Conservation (phyloP, 1,284 basidiomycete genomes). For the Bondarzewia mesenterica region DNA sequence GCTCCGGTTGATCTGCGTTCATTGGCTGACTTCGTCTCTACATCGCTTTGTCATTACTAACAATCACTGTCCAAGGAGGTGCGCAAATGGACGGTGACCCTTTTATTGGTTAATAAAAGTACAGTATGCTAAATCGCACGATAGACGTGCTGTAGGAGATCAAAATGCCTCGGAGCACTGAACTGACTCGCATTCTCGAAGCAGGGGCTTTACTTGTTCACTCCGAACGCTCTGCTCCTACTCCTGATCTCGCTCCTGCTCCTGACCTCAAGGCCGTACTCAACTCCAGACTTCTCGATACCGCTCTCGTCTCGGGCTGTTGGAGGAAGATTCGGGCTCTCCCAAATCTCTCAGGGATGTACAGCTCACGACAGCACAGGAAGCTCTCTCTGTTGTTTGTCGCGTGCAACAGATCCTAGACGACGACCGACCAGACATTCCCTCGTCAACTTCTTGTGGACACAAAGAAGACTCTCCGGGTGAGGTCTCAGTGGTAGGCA, state of each 20-base stretch:
- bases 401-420: slow-evolving; percentile 41
- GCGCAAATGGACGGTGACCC: no score
- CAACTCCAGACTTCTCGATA: slow-evolving; percentile 32
- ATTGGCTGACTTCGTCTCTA: no score
- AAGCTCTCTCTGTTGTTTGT: slow-evolving; percentile 45
- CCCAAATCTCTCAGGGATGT: slow-evolving; percentile 30
- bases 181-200: not conserved
- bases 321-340: slow-evolving; percentile 8
- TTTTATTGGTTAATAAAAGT: no score
- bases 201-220: not conserved
- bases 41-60: no score
- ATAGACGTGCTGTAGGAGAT: no score
- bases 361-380: slow-evolving; percentile 46
- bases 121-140: no score
- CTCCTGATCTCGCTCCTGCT: slow-evolving; percentile 6
- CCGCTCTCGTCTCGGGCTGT: slow-evolving; percentile 23
- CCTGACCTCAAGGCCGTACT: slow-evolving; percentile 32
- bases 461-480: slow-evolving; percentile 5
- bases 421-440: slow-evolving; percentile 8
- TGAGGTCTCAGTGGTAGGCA: slow-evolving; percentile 41
- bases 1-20: no score
- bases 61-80: no score
- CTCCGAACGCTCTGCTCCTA: not conserved
- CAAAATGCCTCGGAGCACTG: not conserved
- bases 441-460: not conserved